A percentile compares a stretch with the other conserved stretches of the same genome.
Evolutionary conservation across 495 filamentous ascomycete species (phyloP).

Genomic region (Hyaloscypha finlandica): DNA sequence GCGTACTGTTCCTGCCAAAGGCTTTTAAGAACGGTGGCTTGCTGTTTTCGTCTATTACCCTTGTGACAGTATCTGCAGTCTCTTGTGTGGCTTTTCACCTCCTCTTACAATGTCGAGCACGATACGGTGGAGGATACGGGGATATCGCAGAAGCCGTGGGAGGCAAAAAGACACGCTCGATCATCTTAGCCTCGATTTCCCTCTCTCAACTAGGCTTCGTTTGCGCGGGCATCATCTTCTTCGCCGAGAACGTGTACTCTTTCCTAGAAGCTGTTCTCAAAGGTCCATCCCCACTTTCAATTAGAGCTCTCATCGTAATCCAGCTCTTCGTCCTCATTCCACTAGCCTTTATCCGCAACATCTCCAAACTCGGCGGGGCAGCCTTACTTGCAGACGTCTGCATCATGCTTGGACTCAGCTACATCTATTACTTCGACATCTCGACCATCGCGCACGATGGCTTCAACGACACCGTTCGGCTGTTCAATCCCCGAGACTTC

Average conservation of each 20-base stretch:
- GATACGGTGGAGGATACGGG: slow-evolving; percentile 60
- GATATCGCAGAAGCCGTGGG: slow-evolving; percentile 60
- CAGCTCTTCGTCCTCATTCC: slow-evolving; percentile 60
- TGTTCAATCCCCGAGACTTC: slow-evolving; percentile 63
- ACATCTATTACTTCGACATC: slow-evolving; percentile 66
- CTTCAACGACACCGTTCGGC: slow-evolving; percentile 49
- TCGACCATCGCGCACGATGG: slow-evolving; percentile 46
- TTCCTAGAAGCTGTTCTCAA: slow-evolving; percentile 56
- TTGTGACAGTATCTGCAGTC: slow-evolving; percentile 55
- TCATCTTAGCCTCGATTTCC: slow-evolving; percentile 61
- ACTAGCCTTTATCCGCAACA: slow-evolving; percentile 62
- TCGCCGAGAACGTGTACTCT: slow-evolving; percentile 61
- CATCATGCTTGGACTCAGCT: slow-evolving; percentile 62
- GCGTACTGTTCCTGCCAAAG: slow-evolving; percentile 50
- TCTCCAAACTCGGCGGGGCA: slow-evolving; percentile 61
- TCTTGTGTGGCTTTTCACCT: slow-evolving; percentile 64
- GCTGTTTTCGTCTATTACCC: slow-evolving; percentile 62
- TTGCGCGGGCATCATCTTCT: slow-evolving; percentile 65
- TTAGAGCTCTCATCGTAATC: slow-evolving; percentile 51
- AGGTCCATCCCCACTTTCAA: slow-evolving; percentile 42
- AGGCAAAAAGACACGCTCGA: slow-evolving; percentile 48
- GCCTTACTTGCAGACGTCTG: slow-evolving; percentile 62
- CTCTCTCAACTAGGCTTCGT: slow-evolving; percentile 71
- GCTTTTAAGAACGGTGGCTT: slow-evolving; percentile 69
- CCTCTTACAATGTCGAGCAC: slow-evolving; percentile 56